phyloP scores from a whole-genome alignment of 2,329 filamentous ascomycete species.

The Hypoxylon sp. region DNA sequence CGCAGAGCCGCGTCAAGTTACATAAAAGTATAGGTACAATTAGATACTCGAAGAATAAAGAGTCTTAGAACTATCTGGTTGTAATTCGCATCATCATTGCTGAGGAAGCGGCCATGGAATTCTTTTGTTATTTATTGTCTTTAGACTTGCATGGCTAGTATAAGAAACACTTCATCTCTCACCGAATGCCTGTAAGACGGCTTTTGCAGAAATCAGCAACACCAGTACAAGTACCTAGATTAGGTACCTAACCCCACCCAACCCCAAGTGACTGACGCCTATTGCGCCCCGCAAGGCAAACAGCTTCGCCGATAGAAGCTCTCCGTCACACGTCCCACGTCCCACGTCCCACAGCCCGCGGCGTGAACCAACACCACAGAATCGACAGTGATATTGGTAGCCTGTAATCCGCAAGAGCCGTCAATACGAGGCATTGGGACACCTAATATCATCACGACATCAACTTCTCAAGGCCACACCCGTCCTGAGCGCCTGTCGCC shows the following conservation, averaged over 20 bases:
- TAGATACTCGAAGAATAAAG: background rate
- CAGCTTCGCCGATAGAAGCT: constrained; percentile 19
- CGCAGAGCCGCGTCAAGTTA: constrained; percentile 21
- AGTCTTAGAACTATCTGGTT: background rate
- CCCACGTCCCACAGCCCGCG: constrained; percentile 14
- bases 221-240: constrained; percentile 1
- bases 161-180: background rate
- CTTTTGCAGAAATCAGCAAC: background rate
- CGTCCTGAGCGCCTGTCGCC: constrained; percentile 32
- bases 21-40: background rate
- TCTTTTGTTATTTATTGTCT: background rate
- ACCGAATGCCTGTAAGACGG: background rate
- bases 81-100: background rate
- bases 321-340: background rate
- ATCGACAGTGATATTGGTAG: constrained; percentile 1
- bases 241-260: constrained; percentile 14
- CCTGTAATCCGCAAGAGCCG: background rate
- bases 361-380: constrained; percentile 9
- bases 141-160: background rate
- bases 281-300: constrained; percentile 20
- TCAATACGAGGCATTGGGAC: background rate
- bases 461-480: background rate
- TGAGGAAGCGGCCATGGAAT: background rate
- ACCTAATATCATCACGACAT: constrained; percentile 8
- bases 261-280: background rate